Evolutionary conservation across 306 rosid genomes (phyloP), one percentile per base, ranked within the genome.

Genomic region (Ceratonia siliqua): DNA sequence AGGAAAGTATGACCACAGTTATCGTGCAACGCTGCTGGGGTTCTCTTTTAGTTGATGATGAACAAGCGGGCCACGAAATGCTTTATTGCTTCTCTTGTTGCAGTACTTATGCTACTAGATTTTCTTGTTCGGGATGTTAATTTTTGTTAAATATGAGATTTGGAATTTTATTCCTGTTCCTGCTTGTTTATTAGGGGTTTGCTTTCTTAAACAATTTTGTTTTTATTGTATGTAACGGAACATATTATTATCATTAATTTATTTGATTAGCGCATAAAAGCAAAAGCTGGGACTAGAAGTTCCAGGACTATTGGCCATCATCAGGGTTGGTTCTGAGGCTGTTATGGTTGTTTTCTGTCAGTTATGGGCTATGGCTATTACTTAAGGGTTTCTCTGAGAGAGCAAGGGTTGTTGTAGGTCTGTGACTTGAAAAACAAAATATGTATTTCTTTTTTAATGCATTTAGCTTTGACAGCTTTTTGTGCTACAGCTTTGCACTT

Each of bases 361-460:
- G 73, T 42, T 65, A 24, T 63, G 50, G 52, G 73, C 24, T 65
- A 24, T 63, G 50, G 52, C 11, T 62, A 5, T 27, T 30, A 25
- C 4, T 32, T 52, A 48, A 11, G 4, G 56, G 43, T 49, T 49
- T 50, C 30, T 32, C 14, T 18, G 48, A 35, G 28, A 18, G 13
- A 6, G 0, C 18, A 6, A 1, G 3, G 28, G 5, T 43, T 48
- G n/a, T n/a, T n/a, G n/a, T n/a, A n/a, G n/a, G n/a, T n/a, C n/a
- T n/a, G n/a, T n/a, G n/a, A n/a, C n/a, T n/a, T n/a, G n/a, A n/a
- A n/a, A n/a, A n/a, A n/a, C n/a, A n/a, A n/a, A n/a, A n/a, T n/a
- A n/a, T n/a, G n/a, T n/a, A n/a, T n/a, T 22, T 43, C 35, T 33
- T 58, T 73, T 13, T 4, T 15, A 42, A 10, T 56, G 13, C 21